These are phyloP conservation scores for Hyaloraphidium curvatum DNA, from an alignment of 192 early-diverging fungal species.

Conservation along the genomic window DNA sequence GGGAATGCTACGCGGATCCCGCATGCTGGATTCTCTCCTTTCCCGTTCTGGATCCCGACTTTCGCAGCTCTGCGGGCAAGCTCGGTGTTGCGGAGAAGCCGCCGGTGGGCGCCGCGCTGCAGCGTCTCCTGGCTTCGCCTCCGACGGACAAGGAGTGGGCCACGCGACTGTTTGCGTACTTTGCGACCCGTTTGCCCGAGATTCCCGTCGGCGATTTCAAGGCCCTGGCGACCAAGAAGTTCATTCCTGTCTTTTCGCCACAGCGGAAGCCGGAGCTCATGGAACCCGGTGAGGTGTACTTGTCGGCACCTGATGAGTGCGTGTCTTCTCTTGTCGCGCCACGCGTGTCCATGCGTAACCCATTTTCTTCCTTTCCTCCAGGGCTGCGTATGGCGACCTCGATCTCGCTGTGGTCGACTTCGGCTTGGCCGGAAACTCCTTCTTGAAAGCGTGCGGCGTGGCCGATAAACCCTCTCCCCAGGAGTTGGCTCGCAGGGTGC, in stretches of 20 bases:
- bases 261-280: not conserved
- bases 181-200: slow-evolving; percentile 21
- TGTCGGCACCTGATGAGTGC: not conserved
- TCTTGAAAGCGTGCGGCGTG: slow-evolving; percentile 66
- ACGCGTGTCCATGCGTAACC: no score
- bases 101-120: slow-evolving; percentile 12
- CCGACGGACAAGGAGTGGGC: slow-evolving; percentile 20
- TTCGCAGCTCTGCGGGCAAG: slow-evolving; percentile 27
- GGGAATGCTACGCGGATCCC: slow-evolving; percentile 41
- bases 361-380: no score
- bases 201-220: not conserved
- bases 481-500: slow-evolving; percentile 46
- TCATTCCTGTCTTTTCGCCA: not conserved
- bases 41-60: slow-evolving; percentile 31
- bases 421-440: slow-evolving; percentile 46
- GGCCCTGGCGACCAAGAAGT: not conserved
- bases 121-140: slow-evolving; percentile 14
- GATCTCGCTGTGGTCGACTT: slow-evolving; percentile 39
- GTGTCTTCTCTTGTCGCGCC: not conserved
- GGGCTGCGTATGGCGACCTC: no score
- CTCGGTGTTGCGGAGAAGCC: slow-evolving; percentile 49
- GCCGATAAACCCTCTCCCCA: slow-evolving; percentile 53
- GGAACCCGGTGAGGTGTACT: not conserved
- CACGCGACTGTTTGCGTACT: slow-evolving; percentile 38
- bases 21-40: slow-evolving; percentile 43